A percentile compares a stretch with the other conserved stretches of the same genome.
These are phyloP conservation scores for Chenopodium formosanum DNA, from an alignment of 148 eudicot species.

Conservation along the genomic window DNA sequence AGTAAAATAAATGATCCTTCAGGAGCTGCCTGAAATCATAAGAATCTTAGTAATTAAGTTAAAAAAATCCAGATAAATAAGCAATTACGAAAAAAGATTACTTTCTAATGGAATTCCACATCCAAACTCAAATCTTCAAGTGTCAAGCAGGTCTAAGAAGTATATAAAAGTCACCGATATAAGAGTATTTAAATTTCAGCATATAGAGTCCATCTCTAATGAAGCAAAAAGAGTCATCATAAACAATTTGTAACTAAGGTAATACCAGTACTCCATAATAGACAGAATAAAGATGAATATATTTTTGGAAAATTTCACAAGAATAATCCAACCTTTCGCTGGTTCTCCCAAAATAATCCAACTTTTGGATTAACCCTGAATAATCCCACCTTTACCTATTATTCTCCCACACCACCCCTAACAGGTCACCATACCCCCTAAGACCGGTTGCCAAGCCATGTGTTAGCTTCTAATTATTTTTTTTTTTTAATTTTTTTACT, in stretches of 20 bases:
- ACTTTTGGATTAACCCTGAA: no score
- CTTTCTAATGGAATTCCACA: background rate
- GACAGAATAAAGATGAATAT: background rate
- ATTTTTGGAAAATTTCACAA: no score
- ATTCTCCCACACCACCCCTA: no score
- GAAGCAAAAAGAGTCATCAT: background rate
- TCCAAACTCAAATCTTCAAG: background rate
- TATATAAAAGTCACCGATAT: background rate
- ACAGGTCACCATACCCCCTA: no score
- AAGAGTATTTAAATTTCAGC: background rate
- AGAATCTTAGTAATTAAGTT: background rate
- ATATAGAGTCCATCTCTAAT: background rate
- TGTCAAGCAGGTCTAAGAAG: background rate
- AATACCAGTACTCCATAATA: background rate
- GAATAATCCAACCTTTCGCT: no score
- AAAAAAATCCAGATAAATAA: background rate
- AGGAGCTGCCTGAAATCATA: constrained; percentile 74
- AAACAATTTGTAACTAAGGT: background rate
- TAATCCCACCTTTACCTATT: no score
- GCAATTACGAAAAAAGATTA: background rate
- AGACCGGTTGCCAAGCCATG: no score
- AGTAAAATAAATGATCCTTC: constrained; percentile 92
- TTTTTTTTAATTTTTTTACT: no score
- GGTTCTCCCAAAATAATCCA: no score
- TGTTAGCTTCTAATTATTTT: no score